Base-by-base conservation (phyloP, 2,329 filamentous ascomycete species). In the Hypoxylon sp. region DNA sequence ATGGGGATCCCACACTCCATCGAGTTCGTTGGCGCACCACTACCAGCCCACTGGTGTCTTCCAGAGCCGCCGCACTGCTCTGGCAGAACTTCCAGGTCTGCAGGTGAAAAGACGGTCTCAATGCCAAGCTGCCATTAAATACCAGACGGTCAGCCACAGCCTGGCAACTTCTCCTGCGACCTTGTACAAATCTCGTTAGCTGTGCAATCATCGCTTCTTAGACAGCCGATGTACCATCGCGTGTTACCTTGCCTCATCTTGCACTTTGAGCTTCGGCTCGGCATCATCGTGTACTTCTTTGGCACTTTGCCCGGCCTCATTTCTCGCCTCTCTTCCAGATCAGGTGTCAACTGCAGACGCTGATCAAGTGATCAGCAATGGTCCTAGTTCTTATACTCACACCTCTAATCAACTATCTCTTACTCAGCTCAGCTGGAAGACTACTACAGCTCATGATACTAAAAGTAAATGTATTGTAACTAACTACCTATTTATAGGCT, bases 401-500 rank as follows among this genome's bases (percentile, higher is more conserved):
- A 30, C 43, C 21, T 35, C 48, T 17, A 15, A 21, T 40, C 41
- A 12, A 44, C 26, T 37, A 23, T 48, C 44, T 55, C 51, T 55
- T 55, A 51, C 54, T 58, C 44, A 46, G 54, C 47, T 38, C 41
- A 20, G 34, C 19, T 25, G 21, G 31, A 45, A 38, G 16, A 13
- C 25, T 26, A 25, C 20, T 17, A 36, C 32, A 35, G 15, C 25
- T 31, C 23, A 30, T 21, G 36, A 53, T 45, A 19, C 15, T 35
- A n/a, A 20, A 45, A 36, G 48, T 55, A 55, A 35, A 51, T 21
- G 27, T 9, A 25, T 25, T 6, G 7, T 29, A 35, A 44, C 46
- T 43, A 40, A 60, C 56, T 53, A 50, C 44, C 29, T 29, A 45
- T 35, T 37, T 51, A 31, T 50, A 82, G 79, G 79, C 30, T 82